Percentiles rank a stretch among this genome's conserved stretches.
phyloP scores from a whole-genome alignment of 257 asterid species.

The Scutellaria baicalensis region DNA sequence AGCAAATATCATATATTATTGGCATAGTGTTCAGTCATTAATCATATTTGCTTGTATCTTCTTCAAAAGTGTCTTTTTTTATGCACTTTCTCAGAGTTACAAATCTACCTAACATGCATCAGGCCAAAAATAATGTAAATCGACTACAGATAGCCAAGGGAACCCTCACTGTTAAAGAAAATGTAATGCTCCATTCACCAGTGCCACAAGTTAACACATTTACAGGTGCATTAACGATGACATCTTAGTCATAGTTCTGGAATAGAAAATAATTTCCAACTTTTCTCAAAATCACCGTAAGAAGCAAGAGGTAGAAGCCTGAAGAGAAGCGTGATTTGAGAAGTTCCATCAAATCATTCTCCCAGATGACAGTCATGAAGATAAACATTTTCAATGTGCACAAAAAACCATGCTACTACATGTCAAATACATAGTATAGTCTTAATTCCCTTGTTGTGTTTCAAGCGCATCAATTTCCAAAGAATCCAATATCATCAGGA shows the following conservation, averaged over 20 bases:
- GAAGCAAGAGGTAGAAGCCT: neutral
- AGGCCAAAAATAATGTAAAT: neutral
- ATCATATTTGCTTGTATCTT: neutral
- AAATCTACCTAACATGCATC: neutral
- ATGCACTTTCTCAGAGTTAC: neutral
- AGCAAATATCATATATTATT: neutral
- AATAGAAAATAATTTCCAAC: neutral
- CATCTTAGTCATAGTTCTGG: neutral
- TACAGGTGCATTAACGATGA: neutral
- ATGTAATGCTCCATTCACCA: neutral
- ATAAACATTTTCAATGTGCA: neutral
- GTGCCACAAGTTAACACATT: neutral
- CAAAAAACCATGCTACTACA: neutral
- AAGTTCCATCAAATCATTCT: neutral
- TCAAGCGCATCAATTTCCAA: neutral
- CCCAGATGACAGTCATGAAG: neutral
- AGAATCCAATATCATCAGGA: neutral
- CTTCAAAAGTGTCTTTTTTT: neutral
- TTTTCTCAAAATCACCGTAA: neutral
- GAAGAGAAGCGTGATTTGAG: neutral
- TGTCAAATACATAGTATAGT: neutral
- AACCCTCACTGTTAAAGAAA: slow-evolving; percentile 1
- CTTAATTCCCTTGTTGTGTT: neutral
- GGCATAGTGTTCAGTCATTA: neutral
- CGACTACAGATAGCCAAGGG: neutral